A percentile compares a stretch with the other conserved stretches of the same genome.
phyloP scores from a whole-genome alignment of 2,329 filamentous ascomycete species.

The Lojkania enalia region DNA sequence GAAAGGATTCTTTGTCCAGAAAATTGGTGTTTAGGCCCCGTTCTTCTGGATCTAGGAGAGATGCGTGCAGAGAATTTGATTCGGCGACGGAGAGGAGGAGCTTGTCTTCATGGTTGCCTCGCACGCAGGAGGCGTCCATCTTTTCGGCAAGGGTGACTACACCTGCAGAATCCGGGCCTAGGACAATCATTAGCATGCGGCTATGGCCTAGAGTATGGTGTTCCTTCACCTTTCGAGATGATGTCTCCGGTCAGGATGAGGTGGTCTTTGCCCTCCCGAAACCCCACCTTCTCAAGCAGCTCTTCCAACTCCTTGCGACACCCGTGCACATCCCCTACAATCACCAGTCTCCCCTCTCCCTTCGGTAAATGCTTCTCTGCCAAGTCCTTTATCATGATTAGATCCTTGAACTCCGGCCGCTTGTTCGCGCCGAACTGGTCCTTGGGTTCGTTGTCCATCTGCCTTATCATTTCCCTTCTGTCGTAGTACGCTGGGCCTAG shows the following conservation, averaged over 20 bases:
- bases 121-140: conserved; percentile 76
- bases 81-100: conserved; percentile 69
- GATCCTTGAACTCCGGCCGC: conserved; percentile 52
- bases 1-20: conserved; percentile 35
- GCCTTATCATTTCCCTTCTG: conserved; percentile 37
- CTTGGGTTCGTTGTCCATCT: conserved; percentile 35
- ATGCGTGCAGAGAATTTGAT: conserved; percentile 24
- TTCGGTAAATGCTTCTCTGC: conserved; percentile 52
- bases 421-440: conserved; percentile 52
- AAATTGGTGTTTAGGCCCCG: conserved; percentile 30
- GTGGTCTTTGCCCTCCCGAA: conserved; percentile 60
- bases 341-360: conserved; percentile 61
- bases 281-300: conserved; percentile 69
- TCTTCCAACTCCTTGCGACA: conserved; percentile 65
- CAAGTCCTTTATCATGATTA: conserved; percentile 56
- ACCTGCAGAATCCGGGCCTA: conserved; percentile 72
- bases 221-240: conserved; percentile 77
- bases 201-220: too few species aligned
- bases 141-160: conserved; percentile 76
- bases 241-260: conserved; percentile 46
- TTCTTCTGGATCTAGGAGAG: conserved; percentile 31
- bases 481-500: conserved; percentile 43
- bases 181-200: neutral
- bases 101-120: conserved; percentile 91
- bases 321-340: conserved; percentile 93